These are phyloP conservation scores for Metarhizium anisopliae DNA, from an alignment of 2,329 filamentous ascomycete species.

Conservation along the genomic window DNA sequence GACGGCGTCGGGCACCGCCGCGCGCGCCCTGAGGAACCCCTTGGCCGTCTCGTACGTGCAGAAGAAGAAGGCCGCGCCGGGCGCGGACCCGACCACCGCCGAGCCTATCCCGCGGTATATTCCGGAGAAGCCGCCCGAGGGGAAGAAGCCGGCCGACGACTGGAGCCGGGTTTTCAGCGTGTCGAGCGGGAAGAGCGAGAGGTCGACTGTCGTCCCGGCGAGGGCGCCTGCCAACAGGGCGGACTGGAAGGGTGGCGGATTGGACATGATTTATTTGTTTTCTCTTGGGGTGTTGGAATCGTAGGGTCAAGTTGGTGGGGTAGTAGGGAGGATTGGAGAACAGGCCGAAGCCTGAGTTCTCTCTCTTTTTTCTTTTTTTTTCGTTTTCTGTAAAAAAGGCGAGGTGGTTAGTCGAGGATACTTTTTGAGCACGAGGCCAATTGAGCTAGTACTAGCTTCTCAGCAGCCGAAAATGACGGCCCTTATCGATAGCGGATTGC, in stretches of 20 bases:
- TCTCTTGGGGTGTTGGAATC: not conserved
- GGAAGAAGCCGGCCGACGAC: slow-evolving; percentile 66
- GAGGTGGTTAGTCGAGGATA: too few species aligned
- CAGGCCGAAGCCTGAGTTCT: too few species aligned
- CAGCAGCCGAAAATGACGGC: too few species aligned
- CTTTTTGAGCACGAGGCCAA: too few species aligned
- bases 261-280: not conserved
- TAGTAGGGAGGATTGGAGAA: too few species aligned
- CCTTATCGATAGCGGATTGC: too few species aligned
- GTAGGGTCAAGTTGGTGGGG: too few species aligned
- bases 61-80: slow-evolving; percentile 95
- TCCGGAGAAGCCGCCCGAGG: slow-evolving; percentile 78
- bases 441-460: too few species aligned
- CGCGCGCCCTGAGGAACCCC: slow-evolving; percentile 10
- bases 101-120: slow-evolving; percentile 90
- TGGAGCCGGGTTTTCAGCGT: slow-evolving; percentile 97
- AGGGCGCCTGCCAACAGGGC: slow-evolving; percentile 74
- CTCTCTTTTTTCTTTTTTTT: too few species aligned
- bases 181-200: slow-evolving; percentile 95
- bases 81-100: slow-evolving; percentile 83
- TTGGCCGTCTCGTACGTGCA: slow-evolving; percentile 82
- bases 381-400: too few species aligned
- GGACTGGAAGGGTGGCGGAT: slow-evolving; percentile 41
- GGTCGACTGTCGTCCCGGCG: slow-evolving; percentile 92
- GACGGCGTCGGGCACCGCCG: slow-evolving; percentile 27